Conservation (phyloP, 23 red algal species). For the Gracilaria gracilis region DNA sequence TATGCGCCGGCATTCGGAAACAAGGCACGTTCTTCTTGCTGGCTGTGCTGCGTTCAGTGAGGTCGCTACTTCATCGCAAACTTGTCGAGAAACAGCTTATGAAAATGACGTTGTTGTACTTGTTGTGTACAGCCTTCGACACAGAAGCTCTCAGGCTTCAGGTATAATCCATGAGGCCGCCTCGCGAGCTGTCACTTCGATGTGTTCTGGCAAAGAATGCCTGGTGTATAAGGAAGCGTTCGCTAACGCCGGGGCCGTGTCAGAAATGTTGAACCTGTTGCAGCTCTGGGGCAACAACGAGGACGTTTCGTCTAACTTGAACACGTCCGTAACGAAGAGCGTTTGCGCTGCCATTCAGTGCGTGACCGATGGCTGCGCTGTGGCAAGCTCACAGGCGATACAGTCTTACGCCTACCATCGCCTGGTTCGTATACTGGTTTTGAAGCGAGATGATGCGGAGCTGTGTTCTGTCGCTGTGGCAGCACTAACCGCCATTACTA, state of each 20-base stretch:
- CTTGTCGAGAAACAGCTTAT: conserved; percentile 11
- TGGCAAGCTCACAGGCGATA: conserved; percentile 23
- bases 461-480: conserved; percentile 16
- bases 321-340: conserved; percentile 18
- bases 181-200: conserved; percentile 16
- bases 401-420: conserved; percentile 49
- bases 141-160: conserved; percentile 47
- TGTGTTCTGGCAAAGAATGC: conserved; percentile 48
- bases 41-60: conserved; percentile 56
- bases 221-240: conserved; percentile 59
- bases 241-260: conserved; percentile 32
- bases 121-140: conserved; percentile 35
- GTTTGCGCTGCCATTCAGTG: conserved; percentile 40
- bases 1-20: conserved; percentile 36
- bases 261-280: conserved; percentile 44
- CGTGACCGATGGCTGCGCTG: conserved; percentile 52
- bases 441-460: conserved; percentile 41
- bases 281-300: conserved; percentile 50
- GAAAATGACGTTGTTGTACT: conserved; percentile 36
- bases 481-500: conserved; percentile 57
- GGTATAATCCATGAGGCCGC: conserved; percentile 50
- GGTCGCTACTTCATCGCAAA: conserved; percentile 9
- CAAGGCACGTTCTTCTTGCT: conserved; percentile 35
- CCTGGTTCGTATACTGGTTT: conserved; percentile 34
- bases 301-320: conserved; percentile 19